Evolutionary conservation across 2,329 filamentous ascomycete species (phyloP), one percentile per base, ranked within the genome.

Genomic region (Monilinia polystroma): DNA sequence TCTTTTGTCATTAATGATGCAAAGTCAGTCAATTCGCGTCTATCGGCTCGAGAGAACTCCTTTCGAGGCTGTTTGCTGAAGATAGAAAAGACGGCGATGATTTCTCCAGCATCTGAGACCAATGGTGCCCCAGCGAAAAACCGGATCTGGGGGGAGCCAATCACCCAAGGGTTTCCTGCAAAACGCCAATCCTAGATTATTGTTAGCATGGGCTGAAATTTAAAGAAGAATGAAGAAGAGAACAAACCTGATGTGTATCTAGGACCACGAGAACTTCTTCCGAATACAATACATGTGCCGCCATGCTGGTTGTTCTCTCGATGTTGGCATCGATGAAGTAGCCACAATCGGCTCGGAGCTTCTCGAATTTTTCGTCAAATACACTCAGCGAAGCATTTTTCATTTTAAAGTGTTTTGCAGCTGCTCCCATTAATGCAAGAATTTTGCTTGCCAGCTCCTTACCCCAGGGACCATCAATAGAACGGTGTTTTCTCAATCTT

Each of bases 111-210:
- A 26, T 70, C 58, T 41, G 74, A 73, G 18, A 77, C 66, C 47
- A 79, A 70, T 10, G 77, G 78, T 32, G 76, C 75, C 14, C 74
- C 78, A n/a, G 76, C 77, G 53, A 77, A 78, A 65, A 79, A 79
- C 5, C 76, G 73, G 53, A 78, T 76, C 6, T 73, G 66, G 26
- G 75, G 72, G 8, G 63, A 62, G 6, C 63, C 68, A 26, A 62
- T 67, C 2, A 78, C 74, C 4, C 77, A 71, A 2, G 76, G 77
- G 49, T 77, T 76, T 12, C 69, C 69, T 43, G 67, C 65, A 54
- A 79, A 77, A 52, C 77, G 73, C 77, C 77, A 79, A 63, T 79
- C 78, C 76, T 78, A 60, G 4, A 45, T 63, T 53, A 56, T 67
- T 23, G 63, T 73, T 58, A 66, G 35, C 29, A 43, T 54, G 18